Base-by-base conservation (phyloP, 1,284 basidiomycete species). In the Malassezia slooffiae region DNA sequence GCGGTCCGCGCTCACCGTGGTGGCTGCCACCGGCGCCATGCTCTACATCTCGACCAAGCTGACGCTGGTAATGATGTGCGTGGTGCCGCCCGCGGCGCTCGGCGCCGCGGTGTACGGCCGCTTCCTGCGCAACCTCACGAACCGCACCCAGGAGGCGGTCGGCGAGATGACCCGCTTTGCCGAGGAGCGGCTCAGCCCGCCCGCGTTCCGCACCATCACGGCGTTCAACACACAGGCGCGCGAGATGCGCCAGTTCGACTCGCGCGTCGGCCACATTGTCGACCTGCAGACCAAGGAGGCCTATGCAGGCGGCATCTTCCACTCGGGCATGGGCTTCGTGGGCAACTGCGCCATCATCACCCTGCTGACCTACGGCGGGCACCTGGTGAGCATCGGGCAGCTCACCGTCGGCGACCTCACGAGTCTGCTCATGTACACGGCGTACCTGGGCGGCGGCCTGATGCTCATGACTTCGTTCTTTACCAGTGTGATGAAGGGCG, bases 81-180 rank as follows among this genome's bases (percentile, higher is more conserved):
- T 95, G 39, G 89, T 97, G 0, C 93, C 91, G 5, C 91, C 91
- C 0, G 82, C 96, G 8, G 91, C 89, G 6, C 76, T 97, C 45
- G 90, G 88, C 52, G 90, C 89, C 34, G 90, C 96, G 13, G 86
- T 89, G 68, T 97, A 96, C 66, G 91, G 91, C 45, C 79, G 88
- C 11, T 97, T 95, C 71, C 73, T 97, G 37, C 89, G 91, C 63
- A 82, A 81, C 54, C 76, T 97, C 3, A 89, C 87, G 12, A 87
- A 86, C 63, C 75, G 81, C 59, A 93, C 90, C 4, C 91, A 97
- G 69, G 87, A 91, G 64, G 85, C 88, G 1, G 77, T 95, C 32
- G 89, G 88, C 34, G 84, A 89, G 43, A 88, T 93, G 87, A 87
- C 86, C 19, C 47, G 79, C 72, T 77, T 80, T 6, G 88, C 90